Conservation (phyloP, 2,329 filamentous ascomycete species). For the Sporothrix dimorphospora region DNA sequence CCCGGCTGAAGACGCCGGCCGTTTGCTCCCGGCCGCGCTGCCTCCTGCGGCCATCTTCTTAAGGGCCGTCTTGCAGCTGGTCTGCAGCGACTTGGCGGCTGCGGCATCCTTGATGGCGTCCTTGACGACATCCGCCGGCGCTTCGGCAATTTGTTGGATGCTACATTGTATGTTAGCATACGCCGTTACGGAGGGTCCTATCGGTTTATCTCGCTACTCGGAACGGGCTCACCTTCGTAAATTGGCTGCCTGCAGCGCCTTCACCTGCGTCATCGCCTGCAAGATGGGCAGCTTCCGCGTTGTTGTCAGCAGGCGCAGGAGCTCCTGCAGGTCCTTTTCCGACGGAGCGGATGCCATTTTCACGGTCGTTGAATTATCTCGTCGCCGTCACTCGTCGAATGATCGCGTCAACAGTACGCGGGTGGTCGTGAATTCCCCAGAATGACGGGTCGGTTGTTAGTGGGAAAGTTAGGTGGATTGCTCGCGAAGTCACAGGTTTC, state of each 20-base stretch:
- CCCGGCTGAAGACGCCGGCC: conserved; percentile 33
- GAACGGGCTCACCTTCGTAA: conserved; percentile 57
- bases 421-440: background rate
- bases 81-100: conserved; percentile 54
- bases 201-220: no score
- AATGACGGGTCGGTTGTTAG: background rate
- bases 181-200: no score
- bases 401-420: background rate
- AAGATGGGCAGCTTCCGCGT: conserved; percentile 62
- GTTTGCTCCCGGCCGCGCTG: conserved; percentile 39
- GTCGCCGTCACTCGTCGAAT: background rate
- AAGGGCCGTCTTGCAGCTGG: conserved; percentile 57
- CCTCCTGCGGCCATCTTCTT: conserved; percentile 43
- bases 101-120: conserved; percentile 53
- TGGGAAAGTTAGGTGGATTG: background rate
- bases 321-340: conserved; percentile 63
- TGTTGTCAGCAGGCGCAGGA: conserved; percentile 61
- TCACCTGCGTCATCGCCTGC: conserved; percentile 61
- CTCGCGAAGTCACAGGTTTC: conserved; percentile 7
- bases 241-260: conserved; percentile 57
- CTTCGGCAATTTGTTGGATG: conserved; percentile 59
- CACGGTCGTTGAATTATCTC: conserved; percentile 27
- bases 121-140: conserved; percentile 50
- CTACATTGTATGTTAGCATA: conserved; percentile 39
- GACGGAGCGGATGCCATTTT: conserved; percentile 34